Evolutionary conservation across 1,284 basidiomycete species (phyloP).

Genomic region (Inonotus hispidus): DNA sequence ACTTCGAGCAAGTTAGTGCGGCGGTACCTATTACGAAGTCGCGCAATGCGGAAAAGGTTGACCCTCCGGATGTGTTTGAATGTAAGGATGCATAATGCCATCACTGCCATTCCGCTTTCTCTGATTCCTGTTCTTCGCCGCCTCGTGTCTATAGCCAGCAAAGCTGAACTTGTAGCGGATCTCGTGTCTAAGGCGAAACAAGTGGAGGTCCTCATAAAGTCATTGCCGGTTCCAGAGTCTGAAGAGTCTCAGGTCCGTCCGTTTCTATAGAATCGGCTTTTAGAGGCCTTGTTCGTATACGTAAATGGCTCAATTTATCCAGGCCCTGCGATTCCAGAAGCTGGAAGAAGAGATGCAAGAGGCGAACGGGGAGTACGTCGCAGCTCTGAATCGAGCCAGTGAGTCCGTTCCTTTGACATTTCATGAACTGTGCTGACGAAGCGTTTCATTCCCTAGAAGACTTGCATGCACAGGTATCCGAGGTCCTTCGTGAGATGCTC

Average conservation of each 20-base stretch:
- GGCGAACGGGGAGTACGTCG: constrained; percentile 69
- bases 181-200: constrained; percentile 80
- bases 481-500: constrained; percentile 54
- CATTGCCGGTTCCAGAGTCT: constrained; percentile 65
- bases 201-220: constrained; percentile 73
- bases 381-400: constrained; percentile 72
- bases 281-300: not conserved
- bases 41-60: constrained; percentile 63
- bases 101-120: too few species aligned
- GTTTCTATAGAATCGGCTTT: not conserved
- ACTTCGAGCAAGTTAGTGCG: constrained; percentile 66
- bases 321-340: constrained; percentile 59
- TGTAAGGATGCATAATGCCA: constrained; percentile 34
- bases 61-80: constrained; percentile 60
- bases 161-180: constrained; percentile 74
- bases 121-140: not conserved
- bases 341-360: constrained; percentile 62
- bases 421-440: not conserved
- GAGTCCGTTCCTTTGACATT: constrained; percentile 27
- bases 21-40: constrained; percentile 73
- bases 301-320: not conserved
- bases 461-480: constrained; percentile 55
- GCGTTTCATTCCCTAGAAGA: constrained; percentile 38
- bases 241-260: constrained; percentile 61
- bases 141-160: constrained; percentile 48